These are phyloP conservation scores for Hemisphaericaspora subhashii DNA, from an alignment of 1,139 yeast genomes.

Conservation along the genomic window DNA sequence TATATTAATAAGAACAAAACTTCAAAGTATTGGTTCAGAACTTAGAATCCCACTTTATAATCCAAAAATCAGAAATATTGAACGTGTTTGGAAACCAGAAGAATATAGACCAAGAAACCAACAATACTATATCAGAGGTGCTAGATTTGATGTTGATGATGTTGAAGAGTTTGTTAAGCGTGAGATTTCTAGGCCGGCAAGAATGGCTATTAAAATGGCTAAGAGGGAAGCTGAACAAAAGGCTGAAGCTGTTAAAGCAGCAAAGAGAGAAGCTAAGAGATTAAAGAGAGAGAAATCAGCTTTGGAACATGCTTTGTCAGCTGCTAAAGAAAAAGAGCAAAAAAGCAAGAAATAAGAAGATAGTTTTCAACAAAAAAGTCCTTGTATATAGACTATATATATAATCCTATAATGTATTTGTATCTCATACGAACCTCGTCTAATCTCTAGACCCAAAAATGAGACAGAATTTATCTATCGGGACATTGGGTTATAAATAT, in stretches of 20 bases:
- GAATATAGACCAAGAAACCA: slow-evolving; percentile 72
- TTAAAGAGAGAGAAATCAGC: neutral
- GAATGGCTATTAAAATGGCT: slow-evolving; percentile 4
- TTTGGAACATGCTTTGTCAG: neutral
- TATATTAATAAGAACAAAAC: slow-evolving; percentile 74
- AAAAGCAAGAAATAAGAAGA: neutral
- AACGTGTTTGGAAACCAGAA: slow-evolving; percentile 69
- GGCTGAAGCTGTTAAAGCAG: slow-evolving; percentile 1
- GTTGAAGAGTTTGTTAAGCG: slow-evolving; percentile 49
- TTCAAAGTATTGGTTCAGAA: slow-evolving; percentile 73
- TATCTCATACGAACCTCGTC: too few species aligned
- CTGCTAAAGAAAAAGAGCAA: neutral
- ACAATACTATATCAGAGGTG: slow-evolving; percentile 78
- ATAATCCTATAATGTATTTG: slow-evolving; percentile 4
- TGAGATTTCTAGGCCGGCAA: slow-evolving; percentile 12
- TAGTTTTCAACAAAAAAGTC: neutral
- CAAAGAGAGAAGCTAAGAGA: neutral
- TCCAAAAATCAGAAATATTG: slow-evolving; percentile 74
- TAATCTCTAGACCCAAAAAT: too few species aligned
- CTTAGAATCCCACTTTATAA: slow-evolving; percentile 74
- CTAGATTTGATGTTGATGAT: slow-evolving; percentile 81
- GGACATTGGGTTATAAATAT: too few species aligned
- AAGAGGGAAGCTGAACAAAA: slow-evolving; percentile 1
- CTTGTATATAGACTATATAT: slow-evolving; percentile 4
- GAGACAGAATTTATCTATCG: too few species aligned